A percentile compares a stretch with the other conserved stretches of the same genome.
Evolutionary conservation across 306 rosid species (phyloP).

Genomic region (Chamaecrista fasciculata): DNA sequence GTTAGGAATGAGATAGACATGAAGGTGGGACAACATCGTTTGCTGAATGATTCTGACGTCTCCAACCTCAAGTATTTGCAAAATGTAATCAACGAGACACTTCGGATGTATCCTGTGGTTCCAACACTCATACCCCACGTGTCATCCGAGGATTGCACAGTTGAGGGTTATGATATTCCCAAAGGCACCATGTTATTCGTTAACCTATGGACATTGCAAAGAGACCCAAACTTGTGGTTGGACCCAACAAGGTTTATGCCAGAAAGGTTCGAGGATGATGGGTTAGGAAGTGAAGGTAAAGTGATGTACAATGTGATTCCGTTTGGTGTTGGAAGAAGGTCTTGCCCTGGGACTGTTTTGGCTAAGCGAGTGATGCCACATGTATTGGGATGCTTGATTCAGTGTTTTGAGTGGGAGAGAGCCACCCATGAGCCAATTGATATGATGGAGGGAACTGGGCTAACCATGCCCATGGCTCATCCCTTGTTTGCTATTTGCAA

Average conservation of each 20-base stretch:
- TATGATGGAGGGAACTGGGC: background rate
- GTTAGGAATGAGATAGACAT: conserved; percentile 19
- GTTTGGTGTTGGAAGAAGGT: background rate
- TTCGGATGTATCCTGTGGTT: conserved; percentile 27
- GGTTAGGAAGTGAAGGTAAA: background rate
- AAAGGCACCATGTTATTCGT: conserved; percentile 33
- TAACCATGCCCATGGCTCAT: conserved; percentile 16
- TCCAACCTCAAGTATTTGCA: conserved; percentile 26
- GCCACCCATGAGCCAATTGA: background rate
- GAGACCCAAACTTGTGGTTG: background rate
- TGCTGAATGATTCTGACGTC: conserved; percentile 28
- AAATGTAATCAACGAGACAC: conserved; percentile 28
- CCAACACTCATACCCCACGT: conserved; percentile 23
- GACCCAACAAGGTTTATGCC: background rate
- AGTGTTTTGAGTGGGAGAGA: background rate
- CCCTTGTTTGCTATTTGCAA: conserved; percentile 30
- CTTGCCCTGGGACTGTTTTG: background rate
- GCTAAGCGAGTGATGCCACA: conserved; percentile 7
- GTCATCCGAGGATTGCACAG: conserved; percentile 1
- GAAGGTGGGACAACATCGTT: conserved; percentile 3
- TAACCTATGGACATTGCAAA: background rate
- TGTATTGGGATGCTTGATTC: background rate
- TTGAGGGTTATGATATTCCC: conserved; percentile 28
- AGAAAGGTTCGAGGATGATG: background rate
- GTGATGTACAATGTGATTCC: background rate